Evolutionary conservation across 225 moss, liverwort and hornwort genomes (phyloP).

Genomic region (Straminergon stramineum): DNA sequence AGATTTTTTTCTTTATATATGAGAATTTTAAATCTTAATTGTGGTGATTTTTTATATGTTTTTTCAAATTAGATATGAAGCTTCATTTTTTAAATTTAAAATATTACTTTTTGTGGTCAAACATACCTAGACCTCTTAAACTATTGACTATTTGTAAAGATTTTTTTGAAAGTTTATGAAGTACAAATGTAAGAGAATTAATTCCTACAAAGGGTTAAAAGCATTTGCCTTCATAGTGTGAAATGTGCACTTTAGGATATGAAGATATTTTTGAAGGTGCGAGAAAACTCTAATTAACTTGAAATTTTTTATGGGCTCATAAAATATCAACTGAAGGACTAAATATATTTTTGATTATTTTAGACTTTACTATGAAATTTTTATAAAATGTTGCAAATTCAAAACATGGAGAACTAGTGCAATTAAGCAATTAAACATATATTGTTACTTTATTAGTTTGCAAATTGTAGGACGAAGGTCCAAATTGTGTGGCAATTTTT

Average conservation of each 20-base stretch:
- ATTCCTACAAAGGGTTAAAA: background rate
- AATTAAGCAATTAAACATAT: background rate
- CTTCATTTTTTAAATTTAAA: too few species aligned
- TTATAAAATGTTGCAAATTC: background rate
- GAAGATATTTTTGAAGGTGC: background rate
- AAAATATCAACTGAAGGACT: background rate
- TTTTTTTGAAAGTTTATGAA: fast-evolving
- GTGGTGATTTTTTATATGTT: too few species aligned
- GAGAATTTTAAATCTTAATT: too few species aligned
- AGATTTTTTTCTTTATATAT: too few species aligned
- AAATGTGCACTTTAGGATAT: background rate
- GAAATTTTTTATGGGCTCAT: background rate
- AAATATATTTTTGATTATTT: background rate
- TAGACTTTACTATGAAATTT: background rate
- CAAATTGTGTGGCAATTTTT: background rate
- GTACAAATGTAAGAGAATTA: too few species aligned
- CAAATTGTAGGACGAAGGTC: fast-evolving
- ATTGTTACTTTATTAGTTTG: background rate
- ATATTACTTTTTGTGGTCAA: background rate
- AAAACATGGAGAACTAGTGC: background rate
- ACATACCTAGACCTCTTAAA: background rate
- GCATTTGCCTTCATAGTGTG: background rate
- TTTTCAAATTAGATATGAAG: fast-evolving
- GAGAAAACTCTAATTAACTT: background rate
- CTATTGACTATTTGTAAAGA: background rate